Conservation (phyloP, 2,329 filamentous ascomycete genomes). For the Thelonectria rubi region DNA sequence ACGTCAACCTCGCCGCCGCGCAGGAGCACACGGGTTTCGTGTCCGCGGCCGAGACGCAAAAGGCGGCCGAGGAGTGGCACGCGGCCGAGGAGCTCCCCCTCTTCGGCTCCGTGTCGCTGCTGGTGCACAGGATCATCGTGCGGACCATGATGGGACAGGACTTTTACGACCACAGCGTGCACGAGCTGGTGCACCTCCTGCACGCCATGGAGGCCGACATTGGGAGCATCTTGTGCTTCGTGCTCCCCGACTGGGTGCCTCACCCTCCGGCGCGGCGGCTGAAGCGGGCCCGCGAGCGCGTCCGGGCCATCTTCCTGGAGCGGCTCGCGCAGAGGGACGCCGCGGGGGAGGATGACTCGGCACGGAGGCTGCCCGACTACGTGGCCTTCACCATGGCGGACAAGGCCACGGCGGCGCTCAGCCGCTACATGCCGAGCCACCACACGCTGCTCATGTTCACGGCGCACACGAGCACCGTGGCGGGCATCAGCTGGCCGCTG, state of each 20-base stretch:
- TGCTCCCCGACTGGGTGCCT: constrained; percentile 20
- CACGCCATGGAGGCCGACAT: constrained; percentile 22
- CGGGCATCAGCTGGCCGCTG: constrained; percentile 22
- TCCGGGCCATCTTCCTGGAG: constrained; percentile 17
- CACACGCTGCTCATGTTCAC: constrained; percentile 24
- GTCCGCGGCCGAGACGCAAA: constrained; percentile 14
- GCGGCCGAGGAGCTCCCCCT: constrained; percentile 9
- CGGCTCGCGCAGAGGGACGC: constrained; percentile 8
- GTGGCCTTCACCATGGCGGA: constrained; percentile 21
- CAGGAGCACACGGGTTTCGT: constrained; percentile 9
- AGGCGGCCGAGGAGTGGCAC: constrained; percentile 14
- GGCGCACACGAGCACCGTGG: constrained; percentile 21
- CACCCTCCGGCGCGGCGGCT: constrained; percentile 19
- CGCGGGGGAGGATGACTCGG: neutral
- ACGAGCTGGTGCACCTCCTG: constrained; percentile 17
- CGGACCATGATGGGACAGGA: constrained; percentile 20
- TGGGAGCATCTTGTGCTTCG: constrained; percentile 18
- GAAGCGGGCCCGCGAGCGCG: constrained; percentile 11
- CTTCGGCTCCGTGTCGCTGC: constrained; percentile 12
- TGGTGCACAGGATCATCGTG: constrained; percentile 23
- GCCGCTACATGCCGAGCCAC: constrained; percentile 20
- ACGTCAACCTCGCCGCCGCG: constrained; percentile 19
- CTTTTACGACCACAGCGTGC: constrained; percentile 15
- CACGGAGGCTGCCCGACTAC: constrained; percentile 14
- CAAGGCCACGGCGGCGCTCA: constrained; percentile 20